A percentile compares a stretch with the other conserved stretches of the same genome.
phyloP scores from a whole-genome alignment of 2,329 filamentous ascomycete species.

The Pseudogymnoascus sp. region DNA sequence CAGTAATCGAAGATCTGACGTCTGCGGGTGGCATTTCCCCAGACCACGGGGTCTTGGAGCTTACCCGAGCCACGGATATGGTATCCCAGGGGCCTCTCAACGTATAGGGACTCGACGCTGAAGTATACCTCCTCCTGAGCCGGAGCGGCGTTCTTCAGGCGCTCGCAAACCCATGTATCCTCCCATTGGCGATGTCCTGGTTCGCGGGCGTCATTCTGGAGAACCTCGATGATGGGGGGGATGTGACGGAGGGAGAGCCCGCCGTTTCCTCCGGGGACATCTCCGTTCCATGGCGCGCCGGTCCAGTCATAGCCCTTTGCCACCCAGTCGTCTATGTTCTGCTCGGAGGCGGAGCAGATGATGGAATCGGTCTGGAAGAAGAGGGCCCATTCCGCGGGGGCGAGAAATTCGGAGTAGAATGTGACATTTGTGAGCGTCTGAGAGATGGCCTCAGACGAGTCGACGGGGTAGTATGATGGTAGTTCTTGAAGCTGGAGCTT shows the following conservation, averaged over 20 bases:
- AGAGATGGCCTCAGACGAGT: slow-evolving; percentile 17
- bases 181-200: slow-evolving; percentile 40
- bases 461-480: slow-evolving; percentile 9
- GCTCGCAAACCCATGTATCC: slow-evolving; percentile 19
- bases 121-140: neutral
- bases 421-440: slow-evolving; percentile 19
- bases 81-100: slow-evolving; percentile 46
- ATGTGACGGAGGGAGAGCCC: slow-evolving; percentile 44
- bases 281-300: slow-evolving; percentile 38
- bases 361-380: slow-evolving; percentile 24
- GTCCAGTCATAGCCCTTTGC: slow-evolving; percentile 31
- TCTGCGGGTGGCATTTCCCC: slow-evolving; percentile 39
- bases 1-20: slow-evolving; percentile 48
- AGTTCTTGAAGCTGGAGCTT: slow-evolving; percentile 15
- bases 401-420: slow-evolving; percentile 18
- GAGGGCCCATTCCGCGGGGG: slow-evolving; percentile 19
- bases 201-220: slow-evolving; percentile 39
- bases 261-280: slow-evolving; percentile 39
- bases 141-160: slow-evolving; percentile 10
- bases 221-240: slow-evolving; percentile 42
- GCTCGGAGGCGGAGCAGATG: slow-evolving; percentile 18
- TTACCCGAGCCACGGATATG: slow-evolving; percentile 44
- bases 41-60: slow-evolving; percentile 38
- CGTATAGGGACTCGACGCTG: slow-evolving; percentile 36
- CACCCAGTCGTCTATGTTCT: slow-evolving; percentile 21